A percentile compares a stretch with the other conserved stretches of the same genome.
phyloP scores from a whole-genome alignment of 2,329 filamentous ascomycete species.

The Graphilbum fragrans region DNA sequence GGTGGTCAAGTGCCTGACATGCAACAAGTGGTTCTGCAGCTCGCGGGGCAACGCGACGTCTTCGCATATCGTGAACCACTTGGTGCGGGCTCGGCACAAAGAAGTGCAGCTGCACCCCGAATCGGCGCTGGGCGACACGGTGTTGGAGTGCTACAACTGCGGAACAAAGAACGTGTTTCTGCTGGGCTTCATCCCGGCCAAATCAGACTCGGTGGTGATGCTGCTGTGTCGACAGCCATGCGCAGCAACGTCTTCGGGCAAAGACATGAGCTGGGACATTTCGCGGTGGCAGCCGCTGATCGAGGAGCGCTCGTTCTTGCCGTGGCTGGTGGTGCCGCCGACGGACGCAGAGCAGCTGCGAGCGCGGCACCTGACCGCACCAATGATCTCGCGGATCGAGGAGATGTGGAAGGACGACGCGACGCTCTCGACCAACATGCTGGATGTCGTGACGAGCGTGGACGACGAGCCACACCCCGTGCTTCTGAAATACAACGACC shows the following conservation, averaged over 20 bases:
- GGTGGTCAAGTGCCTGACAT: conserved; percentile 91
- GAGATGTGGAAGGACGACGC: conserved; percentile 98
- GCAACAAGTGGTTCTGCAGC: conserved; percentile 98
- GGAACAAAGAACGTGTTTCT: conserved; percentile 99
- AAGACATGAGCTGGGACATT: conserved; percentile 99
- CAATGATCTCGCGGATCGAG: conserved; percentile 91
- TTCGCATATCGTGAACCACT: conserved; percentile 95
- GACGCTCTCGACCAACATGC: conserved; percentile 73
- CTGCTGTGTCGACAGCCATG: conserved; percentile 94
- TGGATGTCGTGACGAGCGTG: conserved; percentile 82
- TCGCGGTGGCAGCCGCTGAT: conserved; percentile 96
- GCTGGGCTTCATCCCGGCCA: conserved; percentile 94
- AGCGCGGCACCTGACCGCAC: conserved; percentile 81
- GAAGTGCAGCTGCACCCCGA: conserved; percentile 94
- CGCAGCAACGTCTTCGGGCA: conserved; percentile 85
- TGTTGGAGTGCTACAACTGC: conserved; percentile 97
- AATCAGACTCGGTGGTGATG: conserved; percentile 96
- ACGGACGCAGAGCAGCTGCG: conserved; percentile 93
- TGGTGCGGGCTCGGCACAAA: conserved; percentile 94
- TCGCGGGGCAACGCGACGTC: conserved; percentile 92
- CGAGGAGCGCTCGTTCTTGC: conserved; percentile 86
- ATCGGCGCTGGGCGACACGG: conserved; percentile 87
- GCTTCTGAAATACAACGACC: conserved; percentile 86
- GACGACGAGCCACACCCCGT: conserved; percentile 95
- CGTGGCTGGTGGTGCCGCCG: conserved; percentile 83